Evolutionary conservation across 139 green algal species (phyloP).

Genomic region (Gonium pectorale): DNA sequence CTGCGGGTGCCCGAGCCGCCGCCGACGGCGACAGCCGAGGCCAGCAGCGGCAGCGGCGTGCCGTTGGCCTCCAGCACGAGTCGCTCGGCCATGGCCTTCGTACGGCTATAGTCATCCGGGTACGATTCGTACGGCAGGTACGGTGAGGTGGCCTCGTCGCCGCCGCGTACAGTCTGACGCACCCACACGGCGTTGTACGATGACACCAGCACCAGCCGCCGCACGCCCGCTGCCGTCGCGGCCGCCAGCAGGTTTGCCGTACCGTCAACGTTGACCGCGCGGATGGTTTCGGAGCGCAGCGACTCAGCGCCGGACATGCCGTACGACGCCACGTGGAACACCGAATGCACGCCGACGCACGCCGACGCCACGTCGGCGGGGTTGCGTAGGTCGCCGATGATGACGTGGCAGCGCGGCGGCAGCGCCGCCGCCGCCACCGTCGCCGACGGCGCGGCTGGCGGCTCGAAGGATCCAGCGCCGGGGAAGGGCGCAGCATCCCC

Average conservation of each 20-base stretch:
- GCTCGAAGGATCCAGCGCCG: too few relatives aligned
- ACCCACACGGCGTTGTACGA: conserved; percentile 47
- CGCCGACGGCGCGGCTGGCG: too few relatives aligned
- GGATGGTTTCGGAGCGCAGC: background rate
- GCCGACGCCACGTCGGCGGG: background rate
- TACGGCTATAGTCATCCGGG: conserved; percentile 53
- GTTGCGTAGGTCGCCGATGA: background rate
- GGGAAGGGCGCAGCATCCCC: background rate
- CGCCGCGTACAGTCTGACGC: conserved; percentile 11
- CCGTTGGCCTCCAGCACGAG: conserved; percentile 53
- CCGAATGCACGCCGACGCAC: background rate
- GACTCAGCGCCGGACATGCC: conserved; percentile 39
- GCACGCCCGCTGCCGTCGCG: conserved; percentile 6
- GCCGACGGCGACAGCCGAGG: too few relatives aligned
- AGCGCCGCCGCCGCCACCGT: background rate
- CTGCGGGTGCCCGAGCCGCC: too few relatives aligned
- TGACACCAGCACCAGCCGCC: conserved; percentile 49
- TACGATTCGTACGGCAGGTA: background rate
- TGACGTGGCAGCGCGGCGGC: background rate
- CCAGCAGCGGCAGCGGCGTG: background rate
- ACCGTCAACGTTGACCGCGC: conserved; percentile 39
- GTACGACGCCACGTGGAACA: conserved; percentile 7
- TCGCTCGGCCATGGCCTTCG: conserved; percentile 53
- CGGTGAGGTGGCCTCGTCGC: conserved; percentile 21
- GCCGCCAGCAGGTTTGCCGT: conserved; percentile 49